Conservation (phyloP, 192 early-diverging fungal species). For the Backusella mclennaniae region DNA sequence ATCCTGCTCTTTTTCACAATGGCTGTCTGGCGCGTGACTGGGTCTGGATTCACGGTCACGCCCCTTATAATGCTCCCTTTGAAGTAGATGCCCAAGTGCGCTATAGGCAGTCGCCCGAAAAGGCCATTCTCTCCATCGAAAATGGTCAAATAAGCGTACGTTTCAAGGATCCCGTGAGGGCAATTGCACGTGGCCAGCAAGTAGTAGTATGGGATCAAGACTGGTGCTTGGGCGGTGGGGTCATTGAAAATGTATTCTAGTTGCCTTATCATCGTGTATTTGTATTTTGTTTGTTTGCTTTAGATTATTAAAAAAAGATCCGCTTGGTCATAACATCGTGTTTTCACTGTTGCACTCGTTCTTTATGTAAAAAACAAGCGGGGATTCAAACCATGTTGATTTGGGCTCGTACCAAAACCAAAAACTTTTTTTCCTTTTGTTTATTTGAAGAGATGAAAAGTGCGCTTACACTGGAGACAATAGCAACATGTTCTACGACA, state of each 20-base stretch:
- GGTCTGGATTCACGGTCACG: slow-evolving; percentile 45
- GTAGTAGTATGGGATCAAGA: slow-evolving; percentile 44
- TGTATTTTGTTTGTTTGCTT: not conserved
- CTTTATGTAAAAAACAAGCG: too few species aligned
- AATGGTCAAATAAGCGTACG: slow-evolving; percentile 20
- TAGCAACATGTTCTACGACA: slow-evolving; percentile 75
- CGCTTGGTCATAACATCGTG: too few species aligned
- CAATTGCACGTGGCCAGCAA: slow-evolving; percentile 43
- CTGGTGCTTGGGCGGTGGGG: slow-evolving; percentile 46
- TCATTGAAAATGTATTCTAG: slow-evolving; percentile 32
- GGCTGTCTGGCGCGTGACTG: slow-evolving; percentile 33
- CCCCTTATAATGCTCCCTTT: slow-evolving; percentile 18
- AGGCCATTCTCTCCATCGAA: slow-evolving; percentile 34
- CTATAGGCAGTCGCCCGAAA: slow-evolving; percentile 54
- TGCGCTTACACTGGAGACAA: slow-evolving; percentile 70
- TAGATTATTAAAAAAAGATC: too few species aligned
- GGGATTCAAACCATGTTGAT: too few species aligned
- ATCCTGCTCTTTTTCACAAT: slow-evolving; percentile 13
- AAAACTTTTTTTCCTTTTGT: not conserved
- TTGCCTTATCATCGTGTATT: not conserved
- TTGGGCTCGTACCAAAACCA: too few species aligned
- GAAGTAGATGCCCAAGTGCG: slow-evolving; percentile 50
- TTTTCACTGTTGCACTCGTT: too few species aligned
- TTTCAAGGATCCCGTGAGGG: slow-evolving; percentile 38
- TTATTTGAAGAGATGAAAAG: slow-evolving; percentile 47